Percentiles rank a stretch among this genome's conserved stretches.
phyloP scores from a whole-genome alignment of 2,329 filamentous ascomycete species.

The Microdochium trichocladiopsis region DNA sequence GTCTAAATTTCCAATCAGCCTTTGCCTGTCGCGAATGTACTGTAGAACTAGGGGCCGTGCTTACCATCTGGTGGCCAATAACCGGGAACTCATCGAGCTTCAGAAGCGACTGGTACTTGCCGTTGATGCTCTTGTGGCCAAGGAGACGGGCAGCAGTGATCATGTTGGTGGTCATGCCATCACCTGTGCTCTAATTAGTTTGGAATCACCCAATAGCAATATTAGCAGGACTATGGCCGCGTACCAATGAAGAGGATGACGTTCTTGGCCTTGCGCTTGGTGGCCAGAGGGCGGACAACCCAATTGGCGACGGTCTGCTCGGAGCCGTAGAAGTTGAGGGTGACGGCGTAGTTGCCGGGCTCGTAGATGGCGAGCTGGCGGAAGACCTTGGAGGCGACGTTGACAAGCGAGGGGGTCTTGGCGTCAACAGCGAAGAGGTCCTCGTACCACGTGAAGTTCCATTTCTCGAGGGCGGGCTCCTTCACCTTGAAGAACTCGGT shows the following conservation, averaged over 20 bases:
- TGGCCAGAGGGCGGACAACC: slow-evolving; percentile 65
- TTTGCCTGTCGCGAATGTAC: too few relatives aligned
- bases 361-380: slow-evolving; percentile 69
- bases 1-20: slow-evolving; percentile 34
- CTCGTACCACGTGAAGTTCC: slow-evolving; percentile 82
- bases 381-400: slow-evolving; percentile 74
- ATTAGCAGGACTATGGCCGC: slow-evolving; percentile 32
- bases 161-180: slow-evolving; percentile 70
- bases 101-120: slow-evolving; percentile 71
- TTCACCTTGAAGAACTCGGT: slow-evolving; percentile 61
- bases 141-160: slow-evolving; percentile 75
- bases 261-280: slow-evolving; percentile 73
- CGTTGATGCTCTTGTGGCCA: slow-evolving; percentile 76
- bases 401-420: slow-evolving; percentile 63
- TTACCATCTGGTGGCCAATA: slow-evolving; percentile 74
- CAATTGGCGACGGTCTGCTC: slow-evolving; percentile 68
- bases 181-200: slow-evolving; percentile 14
- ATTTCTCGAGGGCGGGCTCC: slow-evolving; percentile 70
- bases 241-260: slow-evolving; percentile 77
- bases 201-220: slow-evolving; percentile 2
- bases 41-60: slow-evolving; percentile 1
- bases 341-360: slow-evolving; percentile 73
- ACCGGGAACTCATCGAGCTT: slow-evolving; percentile 78
- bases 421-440: slow-evolving; percentile 74
- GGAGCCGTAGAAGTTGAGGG: slow-evolving; percentile 66